Evolutionary conservation across 495 filamentous ascomycete species (phyloP).

Genomic region (Aspergillus biplanus): DNA sequence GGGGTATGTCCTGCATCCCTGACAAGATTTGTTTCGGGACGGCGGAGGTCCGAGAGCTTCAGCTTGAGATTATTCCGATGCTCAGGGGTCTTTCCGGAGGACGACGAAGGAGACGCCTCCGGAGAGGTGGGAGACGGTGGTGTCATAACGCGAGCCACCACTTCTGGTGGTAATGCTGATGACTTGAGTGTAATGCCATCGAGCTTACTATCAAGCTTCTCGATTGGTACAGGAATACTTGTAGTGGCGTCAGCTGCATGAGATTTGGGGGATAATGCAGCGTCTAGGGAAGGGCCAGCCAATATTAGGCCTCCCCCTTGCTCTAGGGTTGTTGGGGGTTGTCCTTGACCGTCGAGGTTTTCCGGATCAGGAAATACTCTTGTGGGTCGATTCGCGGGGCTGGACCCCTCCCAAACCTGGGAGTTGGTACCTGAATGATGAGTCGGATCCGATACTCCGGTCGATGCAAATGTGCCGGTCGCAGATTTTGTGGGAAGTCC

Average conservation of each 20-base stretch:
- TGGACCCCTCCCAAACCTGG: constrained; percentile 51
- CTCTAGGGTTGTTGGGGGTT: constrained; percentile 29
- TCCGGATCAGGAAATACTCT: constrained; percentile 47
- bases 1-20: constrained; percentile 53
- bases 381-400: constrained; percentile 43
- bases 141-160: constrained; percentile 50
- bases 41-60: constrained; percentile 46
- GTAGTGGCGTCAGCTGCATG: constrained; percentile 28
- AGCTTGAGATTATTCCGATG: constrained; percentile 45
- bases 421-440: constrained; percentile 13
- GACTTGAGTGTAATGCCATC: constrained; percentile 55
- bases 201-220: constrained; percentile 51
- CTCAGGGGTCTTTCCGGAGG: constrained; percentile 31
- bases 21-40: constrained; percentile 42
- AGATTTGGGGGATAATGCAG: constrained; percentile 45
- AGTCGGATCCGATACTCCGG: constrained; percentile 3
- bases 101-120: constrained; percentile 33
- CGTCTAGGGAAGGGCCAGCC: constrained; percentile 42
- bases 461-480: constrained; percentile 17
- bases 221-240: constrained; percentile 46
- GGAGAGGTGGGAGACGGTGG: constrained; percentile 44
- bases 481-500: constrained; percentile 17
- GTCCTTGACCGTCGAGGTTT: constrained; percentile 26
- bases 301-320: constrained; percentile 26
- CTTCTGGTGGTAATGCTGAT: constrained; percentile 45